Evolutionary conservation across 192 early-diverging fungal genomes (phyloP), one percentile per base, ranked within the genome.

Genomic region (Backusella mclennaniae): DNA sequence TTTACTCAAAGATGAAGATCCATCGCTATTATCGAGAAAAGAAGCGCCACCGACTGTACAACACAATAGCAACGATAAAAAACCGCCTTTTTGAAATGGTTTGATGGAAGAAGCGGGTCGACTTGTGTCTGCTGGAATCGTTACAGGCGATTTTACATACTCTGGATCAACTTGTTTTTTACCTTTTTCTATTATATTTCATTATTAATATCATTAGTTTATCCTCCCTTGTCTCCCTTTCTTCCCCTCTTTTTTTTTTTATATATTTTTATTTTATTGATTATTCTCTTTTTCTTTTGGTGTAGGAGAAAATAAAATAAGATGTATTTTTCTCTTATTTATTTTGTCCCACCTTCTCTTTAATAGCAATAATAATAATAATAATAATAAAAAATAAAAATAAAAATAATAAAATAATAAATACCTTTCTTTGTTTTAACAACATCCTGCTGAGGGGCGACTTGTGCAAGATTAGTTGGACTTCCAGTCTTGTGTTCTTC

Each of bases 61-160:
- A 53, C 77, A 78, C 23, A 78, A 68, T 42, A 78, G 49, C 5
- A 78, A 41, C 17, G 77, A 78, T 26, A 78, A 42, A 66, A 78
- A 78, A 6, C 77, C 66, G 11, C 63, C 38, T 36, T 78, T 78
- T 12, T 35, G 41, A 49, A 69, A 67, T 44, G 52, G 67, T 41
- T 69, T 74, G 66, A 73, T n/a, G 17, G 74, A 66, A 3, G 74
- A 67, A 31, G 74, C 38, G 8, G 74, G 38, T 67, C 74, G 36
- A 67, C 35, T 42, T 12, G 36, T 44, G 23, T 75, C 35, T 63
- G 67, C 63, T 39, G 39, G 31, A 46, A 75, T 36, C 33, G 59
- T 53, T 26, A 77, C 46, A 21, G 66, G 66, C 15, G 76, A 77
- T 36, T 63, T 67, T 38, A 67, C 73, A 35, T 74, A 74, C 31